phyloP scores from a whole-genome alignment of 306 rosid genomes.

The Clitoria ternatea region DNA sequence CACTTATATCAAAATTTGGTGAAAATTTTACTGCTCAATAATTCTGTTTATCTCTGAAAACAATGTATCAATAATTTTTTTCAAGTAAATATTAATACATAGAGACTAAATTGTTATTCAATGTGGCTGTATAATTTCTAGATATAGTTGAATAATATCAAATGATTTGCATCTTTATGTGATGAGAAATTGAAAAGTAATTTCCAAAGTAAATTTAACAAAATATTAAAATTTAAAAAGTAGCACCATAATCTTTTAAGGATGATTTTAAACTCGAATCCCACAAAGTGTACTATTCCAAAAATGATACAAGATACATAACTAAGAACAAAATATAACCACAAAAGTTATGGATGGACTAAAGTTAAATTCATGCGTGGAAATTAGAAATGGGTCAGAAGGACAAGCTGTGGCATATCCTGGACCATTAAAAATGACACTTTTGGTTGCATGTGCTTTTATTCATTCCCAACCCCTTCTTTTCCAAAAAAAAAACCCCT shows the following conservation, averaged over 20 bases:
- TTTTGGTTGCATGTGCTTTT: not conserved
- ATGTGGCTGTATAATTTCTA: not conserved
- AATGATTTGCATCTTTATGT: no score
- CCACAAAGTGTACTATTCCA: not conserved
- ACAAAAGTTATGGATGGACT: not conserved
- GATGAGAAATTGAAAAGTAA: no score
- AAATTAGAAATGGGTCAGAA: not conserved
- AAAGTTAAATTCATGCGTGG: not conserved
- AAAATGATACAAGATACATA: not conserved
- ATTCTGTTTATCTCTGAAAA: no score
- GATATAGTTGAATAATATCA: not conserved
- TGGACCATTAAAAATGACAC: slow-evolving; percentile 10
- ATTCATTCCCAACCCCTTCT: not conserved
- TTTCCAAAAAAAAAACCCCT: no score
- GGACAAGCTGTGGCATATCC: not conserved
- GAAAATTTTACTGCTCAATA: no score
- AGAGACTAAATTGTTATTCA: not conserved
- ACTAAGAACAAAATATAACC: not conserved
- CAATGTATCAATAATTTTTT: no score
- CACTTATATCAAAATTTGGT: no score
- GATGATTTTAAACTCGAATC: not conserved
- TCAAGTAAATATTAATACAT: not conserved
- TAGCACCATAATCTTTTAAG: not conserved
- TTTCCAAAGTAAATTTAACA: not conserved
- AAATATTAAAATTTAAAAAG: not conserved